Evolutionary conservation across 306 rosid species (phyloP).

Genomic region (Canavalia gladiata): DNA sequence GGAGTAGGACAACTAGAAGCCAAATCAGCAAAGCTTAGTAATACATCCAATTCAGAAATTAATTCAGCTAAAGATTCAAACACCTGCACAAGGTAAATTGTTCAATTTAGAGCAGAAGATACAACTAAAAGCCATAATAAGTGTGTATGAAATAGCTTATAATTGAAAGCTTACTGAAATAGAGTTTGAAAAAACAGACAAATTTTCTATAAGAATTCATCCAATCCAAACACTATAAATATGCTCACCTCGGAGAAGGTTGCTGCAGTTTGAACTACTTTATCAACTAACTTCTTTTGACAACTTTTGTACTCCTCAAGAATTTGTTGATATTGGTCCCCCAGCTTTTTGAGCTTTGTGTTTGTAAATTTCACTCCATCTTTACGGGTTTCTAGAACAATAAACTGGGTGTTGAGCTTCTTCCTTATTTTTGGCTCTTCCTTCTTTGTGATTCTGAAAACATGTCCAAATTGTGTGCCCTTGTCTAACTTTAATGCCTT

Average conservation of each 20-base stretch:
- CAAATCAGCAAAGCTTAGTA: slow-evolving; percentile 93
- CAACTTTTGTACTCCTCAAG: slow-evolving; percentile 86
- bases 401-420: slow-evolving; percentile 87
- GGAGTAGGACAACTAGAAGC: slow-evolving; percentile 93
- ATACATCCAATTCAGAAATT: slow-evolving; percentile 90
- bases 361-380: slow-evolving; percentile 99
- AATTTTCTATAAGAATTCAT: not conserved
- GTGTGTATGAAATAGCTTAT: not conserved
- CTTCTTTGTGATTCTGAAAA: slow-evolving; percentile 95
- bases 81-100: slow-evolving; percentile 67
- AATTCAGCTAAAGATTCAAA: slow-evolving; percentile 77
- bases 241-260: slow-evolving; percentile 81
- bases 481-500: slow-evolving; percentile 90
- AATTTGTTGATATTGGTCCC: slow-evolving; percentile 83
- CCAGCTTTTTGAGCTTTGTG: slow-evolving; percentile 85
- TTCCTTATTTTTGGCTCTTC: slow-evolving; percentile 98
- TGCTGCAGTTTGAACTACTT: slow-evolving; percentile 76
- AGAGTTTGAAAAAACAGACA: not conserved
- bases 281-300: slow-evolving; percentile 82
- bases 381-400: slow-evolving; percentile 94
- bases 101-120: slow-evolving; percentile 45
- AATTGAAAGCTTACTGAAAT: not conserved
- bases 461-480: slow-evolving; percentile 95
- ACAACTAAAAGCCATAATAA: slow-evolving; percentile 30
- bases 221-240: not conserved